Evolutionary conservation across 2,329 filamentous ascomycete genomes (phyloP).

Genomic region (Thelonectria rubi): DNA sequence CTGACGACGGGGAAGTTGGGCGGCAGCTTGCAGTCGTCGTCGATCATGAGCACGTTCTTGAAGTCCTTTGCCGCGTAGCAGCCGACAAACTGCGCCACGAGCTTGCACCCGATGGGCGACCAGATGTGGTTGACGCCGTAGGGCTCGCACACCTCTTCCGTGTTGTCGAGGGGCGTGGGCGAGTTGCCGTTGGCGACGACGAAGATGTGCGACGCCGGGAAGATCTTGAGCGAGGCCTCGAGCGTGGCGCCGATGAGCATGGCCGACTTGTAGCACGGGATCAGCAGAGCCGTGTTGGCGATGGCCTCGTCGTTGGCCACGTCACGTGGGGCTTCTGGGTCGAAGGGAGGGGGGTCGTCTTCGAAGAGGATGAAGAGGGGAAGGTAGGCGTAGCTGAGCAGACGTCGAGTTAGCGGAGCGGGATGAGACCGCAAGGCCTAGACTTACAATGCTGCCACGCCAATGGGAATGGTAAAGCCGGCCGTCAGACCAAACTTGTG

Average conservation of each 20-base stretch:
- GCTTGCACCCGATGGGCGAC: conserved; percentile 26
- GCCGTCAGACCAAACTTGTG: conserved; percentile 9
- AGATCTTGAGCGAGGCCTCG: conserved; percentile 14
- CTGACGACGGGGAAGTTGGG: conserved; percentile 20
- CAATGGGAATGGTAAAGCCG: conserved; percentile 6
- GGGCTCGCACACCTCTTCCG: conserved; percentile 16
- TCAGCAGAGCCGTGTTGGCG: conserved; percentile 16
- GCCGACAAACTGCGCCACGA: conserved; percentile 24
- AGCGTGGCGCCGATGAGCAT: conserved; percentile 17
- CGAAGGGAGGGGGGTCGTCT: not conserved
- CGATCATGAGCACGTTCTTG: conserved; percentile 22
- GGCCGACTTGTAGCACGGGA: conserved; percentile 26
- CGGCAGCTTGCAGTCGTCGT: conserved; percentile 22
- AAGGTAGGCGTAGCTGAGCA: conserved; percentile 9
- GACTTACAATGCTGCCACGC: conserved; percentile 16
- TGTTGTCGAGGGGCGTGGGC: conserved; percentile 20
- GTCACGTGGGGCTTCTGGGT: not conserved
- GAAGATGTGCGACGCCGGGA: conserved; percentile 19
- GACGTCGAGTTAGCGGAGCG: not conserved
- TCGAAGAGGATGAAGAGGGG: conserved; percentile 16
- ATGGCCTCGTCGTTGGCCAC: not conserved
- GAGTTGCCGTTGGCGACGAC: conserved; percentile 30
- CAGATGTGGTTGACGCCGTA: conserved; percentile 24
- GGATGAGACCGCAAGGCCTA: too few species aligned
- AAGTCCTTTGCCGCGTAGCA: conserved; percentile 17